A percentile compares a stretch with the other conserved stretches of the same genome.
Conservation (phyloP, 768 basidiomycete genomes). For the Hysterangium stoloniferum region DNA sequence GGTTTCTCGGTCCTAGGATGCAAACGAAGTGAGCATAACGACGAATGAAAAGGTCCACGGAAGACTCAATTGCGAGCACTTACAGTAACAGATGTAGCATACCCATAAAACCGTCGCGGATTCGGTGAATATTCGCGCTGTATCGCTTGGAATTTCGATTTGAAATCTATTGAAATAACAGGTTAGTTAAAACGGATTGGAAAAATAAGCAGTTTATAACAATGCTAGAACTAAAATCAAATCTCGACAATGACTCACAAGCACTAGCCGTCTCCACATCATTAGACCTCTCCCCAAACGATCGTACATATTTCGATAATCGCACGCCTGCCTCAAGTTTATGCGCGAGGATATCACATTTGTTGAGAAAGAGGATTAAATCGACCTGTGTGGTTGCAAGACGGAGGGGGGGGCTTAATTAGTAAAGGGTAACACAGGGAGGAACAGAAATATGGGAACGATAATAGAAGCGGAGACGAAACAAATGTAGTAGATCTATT, state of each 20-base stretch:
- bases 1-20: constrained; percentile 53
- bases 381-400: constrained; percentile 31
- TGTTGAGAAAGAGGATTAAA: constrained; percentile 75
- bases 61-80: constrained; percentile 18
- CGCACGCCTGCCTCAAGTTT: constrained; percentile 61
- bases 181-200: not conserved
- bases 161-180: constrained; percentile 7
- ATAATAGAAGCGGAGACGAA: constrained; percentile 1
- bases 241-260: constrained; percentile 36
- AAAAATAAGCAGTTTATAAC: not conserved
- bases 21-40: not conserved
- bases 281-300: constrained; percentile 61
- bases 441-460: not conserved
- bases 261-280: constrained; percentile 59
- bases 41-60: constrained; percentile 10
- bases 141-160: constrained; percentile 50
- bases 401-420: not conserved
- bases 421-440: not conserved
- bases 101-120: constrained; percentile 71
- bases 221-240: not conserved
- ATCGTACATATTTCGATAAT: constrained; percentile 61
- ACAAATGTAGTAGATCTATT: too few species aligned
- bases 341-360: constrained; percentile 63
- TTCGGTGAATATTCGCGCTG: constrained; percentile 68
- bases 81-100: constrained; percentile 70